Base-by-base conservation (phyloP, 352 stramenopile species). In the Phytophthora citrophthora region DNA sequence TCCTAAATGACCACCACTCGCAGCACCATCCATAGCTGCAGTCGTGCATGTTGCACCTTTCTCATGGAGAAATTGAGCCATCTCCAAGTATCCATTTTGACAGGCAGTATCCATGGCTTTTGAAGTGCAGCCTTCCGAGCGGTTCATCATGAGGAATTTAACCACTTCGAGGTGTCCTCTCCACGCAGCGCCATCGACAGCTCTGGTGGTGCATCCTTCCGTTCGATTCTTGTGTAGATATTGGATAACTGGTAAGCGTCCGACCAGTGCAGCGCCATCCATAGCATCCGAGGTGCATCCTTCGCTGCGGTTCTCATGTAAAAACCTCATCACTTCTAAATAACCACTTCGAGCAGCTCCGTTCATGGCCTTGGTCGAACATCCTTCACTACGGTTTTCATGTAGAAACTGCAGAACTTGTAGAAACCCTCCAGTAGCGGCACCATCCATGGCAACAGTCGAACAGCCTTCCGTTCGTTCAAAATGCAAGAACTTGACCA, bases 151-250 rank as follows among this genome's bases (percentile, higher is more conserved):
- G 1, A 84, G 50, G 49, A 64, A 84, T 15, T 31, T 31, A 10
- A 79, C 69, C 47, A 84, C 49, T 9, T 77, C 69, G 6, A 81
- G 5, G n/a, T 77, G 53, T 13, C 68, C 74, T 59, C 65, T 54
- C 48, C 59, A 69, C 5, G 68, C 64, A 23, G 74, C 74, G 6
- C 70, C 55, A 61, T 83, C 71, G 4, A 78, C 24, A 11, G 71
- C 64, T 57, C 56, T 50, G 4, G 58, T 60, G 1, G 74, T 83
- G 24, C 68, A 73, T n/a, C 72, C 70, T 60, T 73, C 56, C 4
- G 56, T 46, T 53, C 74, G 61, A 10, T 70, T 50, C 12, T 66
- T 23, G 27, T 82, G 72, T 9, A 87, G 55, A 40, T 71, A 77
- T 16, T 45, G 48, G 23, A 86, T 64, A 51, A 84, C 54, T 0